Evolutionary conservation across 176 grass and related monocot species (phyloP).

Genomic region (Avena sativa): DNA sequence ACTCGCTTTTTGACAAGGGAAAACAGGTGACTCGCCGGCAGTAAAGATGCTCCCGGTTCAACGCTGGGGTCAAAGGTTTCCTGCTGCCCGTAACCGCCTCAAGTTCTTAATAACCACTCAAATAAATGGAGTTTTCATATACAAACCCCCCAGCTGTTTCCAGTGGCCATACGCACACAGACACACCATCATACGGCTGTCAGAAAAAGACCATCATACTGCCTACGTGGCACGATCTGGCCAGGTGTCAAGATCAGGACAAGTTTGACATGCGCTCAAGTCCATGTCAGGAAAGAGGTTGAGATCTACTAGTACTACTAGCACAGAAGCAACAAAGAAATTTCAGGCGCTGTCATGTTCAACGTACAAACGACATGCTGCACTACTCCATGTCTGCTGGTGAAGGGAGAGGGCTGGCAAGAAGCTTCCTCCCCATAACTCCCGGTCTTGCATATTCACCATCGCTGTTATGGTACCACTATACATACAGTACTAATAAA

Average conservation of each 20-base stretch:
- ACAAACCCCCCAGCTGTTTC: background rate
- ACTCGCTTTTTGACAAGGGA: constrained; percentile 1
- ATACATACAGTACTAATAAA: background rate
- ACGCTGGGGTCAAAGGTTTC: constrained; percentile 23
- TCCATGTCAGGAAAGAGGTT: constrained; percentile 27
- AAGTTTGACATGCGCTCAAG: constrained; percentile 38
- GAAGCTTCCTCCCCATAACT: constrained; percentile 50
- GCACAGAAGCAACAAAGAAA: constrained; percentile 45
- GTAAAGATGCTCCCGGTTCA: background rate
- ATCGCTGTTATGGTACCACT: background rate
- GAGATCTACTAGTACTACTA: constrained; percentile 30
- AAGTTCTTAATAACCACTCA: background rate
- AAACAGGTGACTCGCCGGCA: background rate
- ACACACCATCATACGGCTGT: background rate
- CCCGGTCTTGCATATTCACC: background rate
- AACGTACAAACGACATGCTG: constrained; percentile 17
- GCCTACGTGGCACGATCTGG: constrained; percentile 18
- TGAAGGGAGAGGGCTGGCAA: background rate
- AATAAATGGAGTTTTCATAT: background rate
- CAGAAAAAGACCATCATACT: constrained; percentile 1
- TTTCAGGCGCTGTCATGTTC: constrained; percentile 27
- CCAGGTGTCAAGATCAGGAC: constrained; percentile 10
- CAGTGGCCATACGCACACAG: background rate
- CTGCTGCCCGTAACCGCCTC: background rate
- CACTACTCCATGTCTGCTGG: constrained; percentile 25